Percentiles rank a stretch among this genome's conserved stretches.
Conservation (phyloP, 2,329 filamentous ascomycete genomes). For the Aphanocladium album region DNA sequence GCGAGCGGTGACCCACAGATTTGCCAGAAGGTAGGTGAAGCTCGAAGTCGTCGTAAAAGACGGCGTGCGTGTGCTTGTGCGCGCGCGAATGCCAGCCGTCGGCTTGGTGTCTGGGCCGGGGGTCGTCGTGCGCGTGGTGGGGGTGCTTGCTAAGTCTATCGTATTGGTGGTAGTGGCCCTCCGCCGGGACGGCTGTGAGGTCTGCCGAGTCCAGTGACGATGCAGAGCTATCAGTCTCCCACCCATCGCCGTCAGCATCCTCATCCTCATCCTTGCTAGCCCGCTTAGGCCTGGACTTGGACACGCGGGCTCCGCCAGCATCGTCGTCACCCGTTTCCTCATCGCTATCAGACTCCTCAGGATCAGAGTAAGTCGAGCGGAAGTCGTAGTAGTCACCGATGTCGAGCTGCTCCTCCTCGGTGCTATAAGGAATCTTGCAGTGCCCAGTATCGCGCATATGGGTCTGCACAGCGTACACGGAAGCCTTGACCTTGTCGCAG, state of each 20-base stretch:
- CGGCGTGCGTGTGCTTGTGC: constrained; percentile 66
- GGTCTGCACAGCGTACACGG: constrained; percentile 76
- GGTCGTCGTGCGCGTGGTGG: constrained; percentile 69
- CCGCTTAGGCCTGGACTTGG: constrained; percentile 43
- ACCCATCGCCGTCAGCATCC: constrained; percentile 64
- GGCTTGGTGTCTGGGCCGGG: constrained; percentile 65
- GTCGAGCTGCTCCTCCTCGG: constrained; percentile 84
- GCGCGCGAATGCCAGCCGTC: constrained; percentile 81
- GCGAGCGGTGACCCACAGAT: constrained; percentile 81
- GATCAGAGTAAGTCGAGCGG: constrained; percentile 88
- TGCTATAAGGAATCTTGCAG: constrained; percentile 91
- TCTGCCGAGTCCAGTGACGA: constrained; percentile 86
- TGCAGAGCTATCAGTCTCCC: constrained; percentile 92
- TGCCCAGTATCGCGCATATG: constrained; percentile 97
- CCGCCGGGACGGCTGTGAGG: constrained; percentile 71
- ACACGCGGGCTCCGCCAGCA: constrained; percentile 55
- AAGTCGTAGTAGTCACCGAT: constrained; percentile 98
- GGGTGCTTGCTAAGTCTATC: constrained; percentile 66
- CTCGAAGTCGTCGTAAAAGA: constrained; percentile 90
- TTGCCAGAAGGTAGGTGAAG: constrained; percentile 87
- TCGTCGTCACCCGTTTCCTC: constrained; percentile 49
- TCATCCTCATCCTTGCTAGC: constrained; percentile 48
- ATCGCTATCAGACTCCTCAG: constrained; percentile 57
- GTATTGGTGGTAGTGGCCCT: constrained; percentile 65
- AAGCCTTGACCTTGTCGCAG: constrained; percentile 79